A percentile compares a stretch with the other conserved stretches of the same genome.
These are phyloP conservation scores for Amanita subjunquillea DNA, from an alignment of 768 basidiomycete genomes.

Conservation along the genomic window DNA sequence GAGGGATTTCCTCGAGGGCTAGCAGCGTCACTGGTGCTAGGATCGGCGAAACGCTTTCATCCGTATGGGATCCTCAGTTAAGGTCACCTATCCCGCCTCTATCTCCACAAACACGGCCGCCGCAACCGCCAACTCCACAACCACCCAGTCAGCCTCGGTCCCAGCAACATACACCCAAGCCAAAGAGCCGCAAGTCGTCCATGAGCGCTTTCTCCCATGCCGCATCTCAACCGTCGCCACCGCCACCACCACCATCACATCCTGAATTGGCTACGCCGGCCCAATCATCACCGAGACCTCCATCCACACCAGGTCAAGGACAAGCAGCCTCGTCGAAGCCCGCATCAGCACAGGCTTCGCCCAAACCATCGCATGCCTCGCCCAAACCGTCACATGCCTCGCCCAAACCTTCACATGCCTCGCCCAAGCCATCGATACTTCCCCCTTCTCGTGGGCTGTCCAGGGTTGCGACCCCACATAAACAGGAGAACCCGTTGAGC, in stretches of 20 bases:
- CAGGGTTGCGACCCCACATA: constrained; percentile 16
- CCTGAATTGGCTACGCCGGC: not conserved
- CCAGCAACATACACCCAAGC: not conserved
- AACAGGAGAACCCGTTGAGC: constrained; percentile 16
- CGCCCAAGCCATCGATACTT: not conserved
- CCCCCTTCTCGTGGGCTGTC: constrained; percentile 6
- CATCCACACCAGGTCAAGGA: not conserved
- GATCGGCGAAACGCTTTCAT: constrained; percentile 31
- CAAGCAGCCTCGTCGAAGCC: not conserved
- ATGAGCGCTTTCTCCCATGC: not conserved
- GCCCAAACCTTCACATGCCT: not conserved
- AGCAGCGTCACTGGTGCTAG: constrained; percentile 12
- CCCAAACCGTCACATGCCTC: not conserved
- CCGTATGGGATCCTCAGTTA: constrained; percentile 31
- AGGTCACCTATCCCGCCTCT: constrained; percentile 4
- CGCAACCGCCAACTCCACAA: not conserved
- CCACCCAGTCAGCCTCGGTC: not conserved
- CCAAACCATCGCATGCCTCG: not conserved
- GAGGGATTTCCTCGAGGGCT: not conserved
- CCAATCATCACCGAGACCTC: not conserved
- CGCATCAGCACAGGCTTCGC: not conserved
- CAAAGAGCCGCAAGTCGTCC: constrained; percentile 2
- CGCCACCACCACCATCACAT: not conserved
- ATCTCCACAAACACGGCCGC: constrained; percentile 4
- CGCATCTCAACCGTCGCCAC: not conserved